Base-by-base conservation (phyloP, 2,329 filamentous ascomycete genomes). In the Fusarium solani-melongenae region DNA sequence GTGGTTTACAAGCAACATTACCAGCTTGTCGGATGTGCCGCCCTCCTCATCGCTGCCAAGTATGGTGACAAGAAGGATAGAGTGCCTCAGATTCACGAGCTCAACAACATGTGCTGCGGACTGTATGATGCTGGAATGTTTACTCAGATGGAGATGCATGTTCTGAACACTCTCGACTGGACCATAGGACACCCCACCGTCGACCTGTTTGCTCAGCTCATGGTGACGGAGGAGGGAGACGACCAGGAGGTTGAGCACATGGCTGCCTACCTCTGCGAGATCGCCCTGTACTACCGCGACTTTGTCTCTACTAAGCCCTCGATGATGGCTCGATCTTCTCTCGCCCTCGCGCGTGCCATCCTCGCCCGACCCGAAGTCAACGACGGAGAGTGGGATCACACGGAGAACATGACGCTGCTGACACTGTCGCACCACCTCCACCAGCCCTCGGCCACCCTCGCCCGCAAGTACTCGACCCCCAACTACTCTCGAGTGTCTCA, bases 61-160 rank as follows among this genome's bases (percentile, higher is more conserved):
- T 99, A 98, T 81, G 96, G 96, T 67, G 96, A 99, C 85, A 96
- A 96, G 88, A 99, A 99, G 87, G 96, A 99, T 81, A 92, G 95
- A 60, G 96, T 99, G n/a, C 96, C 96, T 6, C 96, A 97, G 74
- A 97, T 99, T 81, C 92, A 94, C 81, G 96, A 99, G 83, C 88
- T 99, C 74, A 98, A 98, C 89, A 97, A 96, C 76, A 98, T 99
- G 96, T 99, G 96, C 89, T 98, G 96, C 85, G 95, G 94, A 39
- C 89, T 98, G 41, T 99, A 99, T 85, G 96, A 99, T 79, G 95
- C 98, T 58, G 96, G 98, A 85, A 99, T 99, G 96, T 99, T 99
- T 86, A 96, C 95, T 12, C 96, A 99, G 84, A 99, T 99, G 96
- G 96, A 99, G 86, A 98, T 97, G 95, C 96, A 99, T 83, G 96